These are phyloP conservation scores for Alternaria sp. DNA, from an alignment of 2,329 filamentous ascomycete genomes.

Conservation along the genomic window DNA sequence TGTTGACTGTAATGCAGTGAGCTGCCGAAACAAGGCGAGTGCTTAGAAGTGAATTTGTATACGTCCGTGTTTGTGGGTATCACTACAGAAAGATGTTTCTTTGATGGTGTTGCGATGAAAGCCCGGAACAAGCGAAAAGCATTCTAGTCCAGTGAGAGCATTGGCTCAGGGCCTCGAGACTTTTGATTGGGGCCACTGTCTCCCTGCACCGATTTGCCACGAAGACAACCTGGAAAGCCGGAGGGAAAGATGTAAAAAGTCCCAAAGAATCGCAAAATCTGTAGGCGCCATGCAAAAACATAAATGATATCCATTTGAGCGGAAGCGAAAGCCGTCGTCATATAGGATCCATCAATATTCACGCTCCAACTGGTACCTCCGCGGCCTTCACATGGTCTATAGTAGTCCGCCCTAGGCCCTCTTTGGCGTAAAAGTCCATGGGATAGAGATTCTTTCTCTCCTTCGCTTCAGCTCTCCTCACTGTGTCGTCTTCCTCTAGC, in stretches of 20 bases:
- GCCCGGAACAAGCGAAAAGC: not conserved
- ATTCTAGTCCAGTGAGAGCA: not conserved
- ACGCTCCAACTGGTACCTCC: constrained; percentile 17
- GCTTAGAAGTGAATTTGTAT: not conserved
- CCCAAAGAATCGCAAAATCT: not conserved
- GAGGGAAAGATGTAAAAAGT: not conserved
- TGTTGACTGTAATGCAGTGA: not conserved
- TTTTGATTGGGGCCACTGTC: not conserved
- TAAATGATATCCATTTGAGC: no score
- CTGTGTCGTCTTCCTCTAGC: constrained; percentile 64
- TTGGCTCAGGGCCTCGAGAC: not conserved
- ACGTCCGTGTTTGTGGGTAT: not conserved
- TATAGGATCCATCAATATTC: not conserved
- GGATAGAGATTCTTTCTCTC: constrained; percentile 76
- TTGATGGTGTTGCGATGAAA: not conserved
- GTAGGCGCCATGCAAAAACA: not conserved
- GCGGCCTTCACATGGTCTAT: constrained; percentile 40
- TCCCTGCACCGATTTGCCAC: not conserved
- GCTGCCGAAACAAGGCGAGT: not conserved
- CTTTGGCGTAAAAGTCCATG: constrained; percentile 97
- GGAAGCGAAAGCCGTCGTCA: not conserved
- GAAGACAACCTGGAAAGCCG: not conserved
- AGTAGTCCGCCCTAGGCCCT: constrained; percentile 84
- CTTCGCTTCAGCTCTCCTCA: constrained; percentile 41
- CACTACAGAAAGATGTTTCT: not conserved